Evolutionary conservation across 176 grass and related monocot genomes (phyloP), one percentile per base, ranked within the genome.

Genomic region (Miscanthus lutarioriparius): DNA sequence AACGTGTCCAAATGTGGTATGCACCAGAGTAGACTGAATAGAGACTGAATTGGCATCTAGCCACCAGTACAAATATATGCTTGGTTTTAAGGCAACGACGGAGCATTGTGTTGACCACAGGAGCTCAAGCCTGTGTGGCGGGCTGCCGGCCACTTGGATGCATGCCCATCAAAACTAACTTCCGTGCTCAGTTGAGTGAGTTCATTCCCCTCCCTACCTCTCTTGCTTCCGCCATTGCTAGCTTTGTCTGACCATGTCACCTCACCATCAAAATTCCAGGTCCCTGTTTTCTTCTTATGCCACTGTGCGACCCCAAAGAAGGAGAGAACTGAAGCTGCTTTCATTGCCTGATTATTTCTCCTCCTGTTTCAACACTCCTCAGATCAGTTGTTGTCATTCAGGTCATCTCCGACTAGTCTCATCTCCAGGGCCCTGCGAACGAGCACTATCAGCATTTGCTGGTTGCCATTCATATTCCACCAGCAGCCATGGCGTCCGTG

Each of bases 171-270:
- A 62, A 89, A 71, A 41, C 33, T 51, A 37, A 38, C 36, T 62
- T 77, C 16, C 80, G 68, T 76, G 40, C 19, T 64, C 39, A 83
- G 64, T 63, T 83, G 4, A 8, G 37, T 40, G 4, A 40, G 7
- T 47, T 47, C 38, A 64, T 80, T 68, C 62, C 58, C 15, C 26
- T 89, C 41, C n/a, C 30, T 3, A 17, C 10, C 3, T 32, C 41
- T 36, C 70, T 63, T 75, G 70, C 39, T 35, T 69, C 62, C 22
- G 22, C 22, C 70, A 64, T 63, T 62, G 40, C 40, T 85, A 37
- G 45, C 47, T 89, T 81, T 11, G 38, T 22, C 70, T 70, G 49
- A 89, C 82, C 77, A 85, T 85, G 87, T 76, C 64, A 81, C 47
- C 78, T 89, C 87, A 70, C 64, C 40, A 81, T 76, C 19, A 30